Evolutionary conservation across 371 early-diverging fungal species (phyloP), one percentile per base, ranked within the genome.

Genomic region (Actinomortierella wolfii): DNA sequence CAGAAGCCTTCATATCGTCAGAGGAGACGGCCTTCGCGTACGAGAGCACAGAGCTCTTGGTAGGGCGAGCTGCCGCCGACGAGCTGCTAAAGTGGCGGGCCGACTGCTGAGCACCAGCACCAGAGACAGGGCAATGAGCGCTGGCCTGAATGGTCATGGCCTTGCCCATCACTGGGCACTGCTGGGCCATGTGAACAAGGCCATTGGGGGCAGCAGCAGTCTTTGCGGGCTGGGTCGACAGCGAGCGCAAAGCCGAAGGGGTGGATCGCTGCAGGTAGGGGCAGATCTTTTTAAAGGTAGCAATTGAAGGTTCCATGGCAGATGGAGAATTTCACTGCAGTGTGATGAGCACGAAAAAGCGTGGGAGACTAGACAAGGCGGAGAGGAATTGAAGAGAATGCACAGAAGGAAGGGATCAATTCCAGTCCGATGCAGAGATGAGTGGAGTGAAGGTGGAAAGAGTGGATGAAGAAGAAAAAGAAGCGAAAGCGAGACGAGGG

Each of bases 81-180:
- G 81, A 62, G 21, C 80, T 64, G 76, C 56, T 80, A 68, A 74
- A 80, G 74, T 63, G 51, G 74, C 61, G 61, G 55, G 67, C 61
- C 23, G 68, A 79, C 40, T 70, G 57, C 1, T 63, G 68, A 23
- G 60, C 41, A 54, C 51, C 14, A 69, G 57, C 57, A 50, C 44
- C 53, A 40, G 40, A n/a, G 64, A 64, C 2, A 64, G 53, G 54
- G 83, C 77, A 29, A 85, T 79, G 54, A 83, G 59, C 26, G 77
- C 71, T 65, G 71, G 87, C 77, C 75, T 87, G 91, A 43, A 85
- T 78, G 62, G 88, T 85, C 55, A 94, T 81, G 47, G 93, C 95
- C 68, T 83, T 80, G 64, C 91, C 87, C 89, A 97, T 95, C 46
- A 97, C 89, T 28, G 97, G 97, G 71, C 97, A 97, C 74, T 86